Conservation (phyloP, 225 moss, liverwort and hornwort species). For the Physcomitrium patens region DNA sequence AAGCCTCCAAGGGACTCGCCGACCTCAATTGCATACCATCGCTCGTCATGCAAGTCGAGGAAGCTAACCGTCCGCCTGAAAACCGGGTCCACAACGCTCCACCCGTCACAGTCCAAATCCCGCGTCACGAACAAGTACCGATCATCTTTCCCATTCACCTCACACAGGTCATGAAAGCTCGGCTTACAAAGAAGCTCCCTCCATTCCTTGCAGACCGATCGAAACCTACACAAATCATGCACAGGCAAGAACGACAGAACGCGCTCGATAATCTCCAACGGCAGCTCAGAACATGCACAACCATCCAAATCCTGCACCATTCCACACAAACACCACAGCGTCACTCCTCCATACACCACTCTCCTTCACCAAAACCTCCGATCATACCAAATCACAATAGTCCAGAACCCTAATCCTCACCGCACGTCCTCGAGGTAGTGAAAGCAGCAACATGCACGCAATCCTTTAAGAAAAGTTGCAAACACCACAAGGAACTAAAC, state of each 20-base stretch:
- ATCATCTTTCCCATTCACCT: constrained; percentile 26
- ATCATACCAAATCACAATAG: too few species aligned
- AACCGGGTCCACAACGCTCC: constrained; percentile 48
- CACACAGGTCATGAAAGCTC: constrained; percentile 41
- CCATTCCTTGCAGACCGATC: constrained; percentile 51
- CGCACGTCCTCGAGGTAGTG: too few species aligned
- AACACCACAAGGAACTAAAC: too few species aligned
- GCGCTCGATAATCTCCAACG: constrained; percentile 50
- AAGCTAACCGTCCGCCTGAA: constrained; percentile 47
- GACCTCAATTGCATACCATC: constrained; percentile 49
- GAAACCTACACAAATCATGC: constrained; percentile 44
- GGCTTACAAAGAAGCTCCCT: constrained; percentile 37
- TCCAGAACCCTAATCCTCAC: too few species aligned
- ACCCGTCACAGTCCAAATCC: constrained; percentile 45
- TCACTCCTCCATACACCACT: too few species aligned
- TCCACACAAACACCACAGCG: too few species aligned
- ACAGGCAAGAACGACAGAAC: constrained; percentile 47
- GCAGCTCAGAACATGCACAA: constrained; percentile 32
- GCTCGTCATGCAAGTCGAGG: constrained; percentile 35
- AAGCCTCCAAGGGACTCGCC: constrained; percentile 27
- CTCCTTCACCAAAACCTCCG: too few species aligned
- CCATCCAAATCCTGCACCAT: neutral
- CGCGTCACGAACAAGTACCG: constrained; percentile 45
- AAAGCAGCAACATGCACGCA: too few species aligned
- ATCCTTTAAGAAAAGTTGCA: too few species aligned